Evolutionary conservation across 495 filamentous ascomycete genomes (phyloP).

Genomic region (Xylaria nigripes): DNA sequence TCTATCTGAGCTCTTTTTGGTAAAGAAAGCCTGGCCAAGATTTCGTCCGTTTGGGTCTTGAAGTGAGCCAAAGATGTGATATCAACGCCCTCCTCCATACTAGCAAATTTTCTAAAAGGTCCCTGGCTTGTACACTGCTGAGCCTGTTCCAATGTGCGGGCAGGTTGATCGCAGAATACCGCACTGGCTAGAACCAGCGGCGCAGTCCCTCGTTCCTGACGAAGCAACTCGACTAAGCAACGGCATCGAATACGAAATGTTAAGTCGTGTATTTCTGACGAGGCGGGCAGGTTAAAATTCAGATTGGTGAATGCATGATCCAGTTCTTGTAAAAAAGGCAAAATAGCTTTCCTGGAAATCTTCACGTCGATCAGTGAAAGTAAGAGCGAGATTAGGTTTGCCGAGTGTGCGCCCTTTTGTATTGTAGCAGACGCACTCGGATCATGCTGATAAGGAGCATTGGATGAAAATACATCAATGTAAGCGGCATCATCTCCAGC

Average conservation of each 20-base stretch:
- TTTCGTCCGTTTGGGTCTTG: conserved; percentile 3
- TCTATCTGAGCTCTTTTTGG: conserved; percentile 1
- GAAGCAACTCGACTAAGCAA: conserved; percentile 9
- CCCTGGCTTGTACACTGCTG: conserved; percentile 7
- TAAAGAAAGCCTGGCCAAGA: conserved; percentile 4
- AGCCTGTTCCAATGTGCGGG: neutral
- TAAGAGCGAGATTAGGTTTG: conserved; percentile 21
- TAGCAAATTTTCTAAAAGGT: conserved; percentile 14
- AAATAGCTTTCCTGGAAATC: neutral
- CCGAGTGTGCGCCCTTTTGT: conserved; percentile 11
- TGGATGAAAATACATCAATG: conserved; percentile 10
- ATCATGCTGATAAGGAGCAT: conserved; percentile 10
- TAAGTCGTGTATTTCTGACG: conserved; percentile 2
- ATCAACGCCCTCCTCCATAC: conserved; percentile 6
- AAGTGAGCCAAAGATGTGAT: neutral
- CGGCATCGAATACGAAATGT: conserved; percentile 17
- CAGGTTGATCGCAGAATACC: conserved; percentile 15
- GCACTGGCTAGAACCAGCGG: conserved; percentile 10
- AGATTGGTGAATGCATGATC: conserved; percentile 14
- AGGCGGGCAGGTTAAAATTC: neutral
- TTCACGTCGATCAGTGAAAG: conserved; percentile 11
- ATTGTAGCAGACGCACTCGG: conserved; percentile 5
- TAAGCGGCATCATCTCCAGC: conserved; percentile 9
- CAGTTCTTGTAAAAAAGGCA: conserved; percentile 14
- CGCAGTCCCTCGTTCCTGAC: neutral